These are phyloP conservation scores for barley (Hordeum vulgare) DNA, from an alignment of 176 grass and related monocot genomes.

Conservation along the genomic window MorexV3_pseudomolecules_assembly NC_058523.1:84698703-84699202, in stretches of 20 bases:
- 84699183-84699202: too few species aligned
- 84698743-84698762: neutral
- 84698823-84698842: too few species aligned
- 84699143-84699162: too few species aligned
- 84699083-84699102: too few species aligned
- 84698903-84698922: too few species aligned
- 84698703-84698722: neutral
- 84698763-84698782: conserved; percentile 72
- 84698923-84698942: too few species aligned
- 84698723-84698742: neutral
- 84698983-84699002: conserved; percentile 69
- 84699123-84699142: too few species aligned
- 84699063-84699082: conserved; percentile 55
- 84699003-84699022: conserved; percentile 75
- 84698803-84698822: conserved; percentile 81
- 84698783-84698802: conserved; percentile 99
- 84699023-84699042: conserved; percentile 43
- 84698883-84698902: too few species aligned
- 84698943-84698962: conserved; percentile 97
- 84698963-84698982: conserved; percentile 79
- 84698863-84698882: too few species aligned
- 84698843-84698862: too few species aligned
- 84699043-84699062: conserved; percentile 80
- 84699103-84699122: too few species aligned
- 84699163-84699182: too few species aligned